phyloP scores from a whole-genome alignment of 208 protist genomes.

The Acanthamoeba triangularis region DNA sequence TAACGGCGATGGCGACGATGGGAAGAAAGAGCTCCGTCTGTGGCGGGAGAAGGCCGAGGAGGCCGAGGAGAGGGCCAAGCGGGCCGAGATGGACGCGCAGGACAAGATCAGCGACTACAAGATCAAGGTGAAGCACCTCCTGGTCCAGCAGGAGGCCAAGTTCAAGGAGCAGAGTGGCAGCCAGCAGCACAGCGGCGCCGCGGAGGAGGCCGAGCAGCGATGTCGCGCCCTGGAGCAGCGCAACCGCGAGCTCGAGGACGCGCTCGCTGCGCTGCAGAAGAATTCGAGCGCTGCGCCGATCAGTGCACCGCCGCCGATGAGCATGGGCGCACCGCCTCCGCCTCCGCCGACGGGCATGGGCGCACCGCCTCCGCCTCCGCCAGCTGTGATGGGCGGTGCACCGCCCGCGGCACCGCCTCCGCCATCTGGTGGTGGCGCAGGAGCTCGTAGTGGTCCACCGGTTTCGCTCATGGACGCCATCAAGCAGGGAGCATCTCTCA shows the following conservation, averaged over 20 bases:
- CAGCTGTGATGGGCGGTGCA: background rate
- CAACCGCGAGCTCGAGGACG: background rate
- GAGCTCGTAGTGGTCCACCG: background rate
- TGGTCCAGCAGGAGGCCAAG: conserved; percentile 29
- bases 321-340: background rate
- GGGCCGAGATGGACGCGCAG: background rate
- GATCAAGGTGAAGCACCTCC: conserved; percentile 7
- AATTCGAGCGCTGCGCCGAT: background rate
- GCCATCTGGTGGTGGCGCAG: background rate
- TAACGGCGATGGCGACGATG: background rate
- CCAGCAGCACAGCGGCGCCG: background rate
- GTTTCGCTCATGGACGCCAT: conserved; percentile 19
- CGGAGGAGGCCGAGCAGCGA: background rate
- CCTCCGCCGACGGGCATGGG: background rate
- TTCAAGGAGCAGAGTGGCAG: background rate
- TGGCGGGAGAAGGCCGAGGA: background rate
- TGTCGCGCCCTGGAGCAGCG: background rate
- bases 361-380: conserved; percentile 9
- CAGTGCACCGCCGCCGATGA: background rate
- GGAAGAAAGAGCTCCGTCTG: background rate
- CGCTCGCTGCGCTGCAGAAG: background rate
- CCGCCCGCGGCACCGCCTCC: background rate
- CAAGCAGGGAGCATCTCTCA: background rate
- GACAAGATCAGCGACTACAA: conserved; percentile 30
- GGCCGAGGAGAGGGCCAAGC: background rate